These are phyloP conservation scores for Trichoderma asperelloides DNA, from an alignment of 495 filamentous ascomycete species.

Conservation along the genomic window DNA sequence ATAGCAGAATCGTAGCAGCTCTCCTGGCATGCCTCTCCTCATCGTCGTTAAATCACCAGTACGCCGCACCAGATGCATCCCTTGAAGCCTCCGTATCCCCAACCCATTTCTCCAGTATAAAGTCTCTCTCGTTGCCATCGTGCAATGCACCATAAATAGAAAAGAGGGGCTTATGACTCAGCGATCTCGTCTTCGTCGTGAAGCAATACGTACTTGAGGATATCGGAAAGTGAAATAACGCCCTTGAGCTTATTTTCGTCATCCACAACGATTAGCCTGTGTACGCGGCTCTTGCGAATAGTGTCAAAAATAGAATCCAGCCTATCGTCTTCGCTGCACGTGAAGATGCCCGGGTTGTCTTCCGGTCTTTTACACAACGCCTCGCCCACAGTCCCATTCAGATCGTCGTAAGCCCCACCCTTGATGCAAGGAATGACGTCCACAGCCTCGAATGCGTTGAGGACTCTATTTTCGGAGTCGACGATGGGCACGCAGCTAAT, in stretches of 20 bases:
- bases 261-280: conserved; percentile 87
- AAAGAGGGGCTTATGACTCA: conserved; percentile 19
- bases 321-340: conserved; percentile 82
- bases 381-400: conserved; percentile 79
- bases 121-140: neutral
- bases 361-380: conserved; percentile 80
- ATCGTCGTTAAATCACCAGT: neutral
- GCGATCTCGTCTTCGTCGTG: conserved; percentile 64
- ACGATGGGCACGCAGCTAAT: conserved; percentile 94
- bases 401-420: conserved; percentile 83
- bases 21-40: neutral
- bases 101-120: neutral
- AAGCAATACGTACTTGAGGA: conserved; percentile 87
- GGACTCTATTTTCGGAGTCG: conserved; percentile 68
- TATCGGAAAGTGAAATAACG: conserved; percentile 89
- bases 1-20: neutral
- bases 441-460: conserved; percentile 97
- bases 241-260: conserved; percentile 77
- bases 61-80: conserved; percentile 4
- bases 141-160: neutral
- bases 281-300: conserved; percentile 86
- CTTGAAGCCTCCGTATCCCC: neutral
- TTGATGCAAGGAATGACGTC: conserved; percentile 96
- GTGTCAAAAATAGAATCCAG: conserved; percentile 96
- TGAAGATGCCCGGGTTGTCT: conserved; percentile 95